Evolutionary conservation across 257 asterid species (phyloP).

Genomic region (Ilex aquifolium): DNA sequence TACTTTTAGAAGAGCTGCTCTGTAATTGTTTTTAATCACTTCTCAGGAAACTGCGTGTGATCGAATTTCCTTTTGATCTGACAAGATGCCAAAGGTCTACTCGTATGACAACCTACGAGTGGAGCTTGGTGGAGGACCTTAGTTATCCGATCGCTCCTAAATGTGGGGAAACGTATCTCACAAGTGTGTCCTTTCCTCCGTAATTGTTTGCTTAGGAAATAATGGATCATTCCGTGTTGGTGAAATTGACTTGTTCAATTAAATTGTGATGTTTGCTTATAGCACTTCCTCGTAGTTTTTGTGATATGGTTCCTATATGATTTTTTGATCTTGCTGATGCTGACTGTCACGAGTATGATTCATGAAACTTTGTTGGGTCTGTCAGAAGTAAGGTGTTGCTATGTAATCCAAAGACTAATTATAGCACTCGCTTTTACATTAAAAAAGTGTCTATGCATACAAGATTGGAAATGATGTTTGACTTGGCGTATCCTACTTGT

Average conservation of each 20-base stretch:
- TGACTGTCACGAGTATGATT: no score
- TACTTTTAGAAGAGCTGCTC: no score
- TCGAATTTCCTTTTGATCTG: background rate
- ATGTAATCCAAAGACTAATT: no score
- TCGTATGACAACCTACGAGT: background rate
- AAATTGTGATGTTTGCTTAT: slow-evolving; percentile 9
- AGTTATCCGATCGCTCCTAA: background rate
- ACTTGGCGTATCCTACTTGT: no score
- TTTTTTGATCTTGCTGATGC: no score
- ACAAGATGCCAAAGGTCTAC: background rate
- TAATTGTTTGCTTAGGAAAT: slow-evolving; percentile 6
- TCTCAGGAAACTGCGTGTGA: background rate
- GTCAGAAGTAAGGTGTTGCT: no score
- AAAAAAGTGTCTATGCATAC: no score
- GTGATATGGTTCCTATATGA: no score
- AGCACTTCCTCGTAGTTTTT: background rate
- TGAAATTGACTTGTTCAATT: slow-evolving; percentile 13
- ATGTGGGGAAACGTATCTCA: background rate
- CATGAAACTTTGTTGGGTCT: no score
- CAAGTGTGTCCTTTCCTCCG: background rate
- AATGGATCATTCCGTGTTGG: slow-evolving; percentile 6
- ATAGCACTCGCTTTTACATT: no score
- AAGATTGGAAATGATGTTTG: no score
- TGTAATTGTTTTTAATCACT: no score
- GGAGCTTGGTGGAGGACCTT: background rate